phyloP scores from a whole-genome alignment of 352 stramenopile genomes.

The Globisporangium nunn region DNA sequence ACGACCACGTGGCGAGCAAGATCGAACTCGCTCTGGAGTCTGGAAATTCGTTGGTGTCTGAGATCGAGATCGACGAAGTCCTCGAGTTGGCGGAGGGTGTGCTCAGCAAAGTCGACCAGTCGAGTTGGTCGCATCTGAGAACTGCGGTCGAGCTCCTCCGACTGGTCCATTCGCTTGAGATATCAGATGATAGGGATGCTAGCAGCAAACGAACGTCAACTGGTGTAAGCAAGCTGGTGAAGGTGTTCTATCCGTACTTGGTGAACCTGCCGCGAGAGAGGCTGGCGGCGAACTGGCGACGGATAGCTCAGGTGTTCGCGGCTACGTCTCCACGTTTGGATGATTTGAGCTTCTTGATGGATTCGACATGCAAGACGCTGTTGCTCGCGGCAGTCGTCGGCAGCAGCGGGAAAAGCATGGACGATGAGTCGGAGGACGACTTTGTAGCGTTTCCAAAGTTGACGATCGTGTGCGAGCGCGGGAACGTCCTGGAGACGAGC shows the following conservation, averaged over 20 bases:
- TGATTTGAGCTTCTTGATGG: slow-evolving; percentile 25
- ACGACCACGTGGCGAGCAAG: slow-evolving; percentile 8
- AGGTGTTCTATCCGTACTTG: slow-evolving; percentile 70
- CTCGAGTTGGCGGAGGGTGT: slow-evolving; percentile 22
- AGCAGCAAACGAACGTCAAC: background rate
- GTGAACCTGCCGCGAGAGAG: slow-evolving; percentile 40
- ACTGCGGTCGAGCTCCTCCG: slow-evolving; percentile 16
- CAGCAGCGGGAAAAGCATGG: background rate
- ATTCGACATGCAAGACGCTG: slow-evolving; percentile 45
- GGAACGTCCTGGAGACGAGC: slow-evolving; percentile 31
- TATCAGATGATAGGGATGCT: background rate
- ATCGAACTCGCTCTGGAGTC: slow-evolving; percentile 12
- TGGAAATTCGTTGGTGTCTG: slow-evolving; percentile 32
- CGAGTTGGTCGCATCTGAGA: slow-evolving; percentile 18
- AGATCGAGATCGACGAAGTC: slow-evolving; percentile 31
- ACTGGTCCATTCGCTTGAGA: slow-evolving; percentile 2
- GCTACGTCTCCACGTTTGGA: slow-evolving; percentile 17
- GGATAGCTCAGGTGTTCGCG: slow-evolving; percentile 19
- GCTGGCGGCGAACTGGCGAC: slow-evolving; percentile 29
- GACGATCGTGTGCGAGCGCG: slow-evolving; percentile 39
- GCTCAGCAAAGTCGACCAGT: slow-evolving; percentile 18
- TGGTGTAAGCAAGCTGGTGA: slow-evolving; percentile 35
- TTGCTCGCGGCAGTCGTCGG: slow-evolving; percentile 23
- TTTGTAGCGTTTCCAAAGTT: slow-evolving; percentile 25
- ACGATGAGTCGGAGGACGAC: background rate